Conservation (phyloP, 2,329 filamentous ascomycete genomes). For the Colletotrichum godetiae region DNA sequence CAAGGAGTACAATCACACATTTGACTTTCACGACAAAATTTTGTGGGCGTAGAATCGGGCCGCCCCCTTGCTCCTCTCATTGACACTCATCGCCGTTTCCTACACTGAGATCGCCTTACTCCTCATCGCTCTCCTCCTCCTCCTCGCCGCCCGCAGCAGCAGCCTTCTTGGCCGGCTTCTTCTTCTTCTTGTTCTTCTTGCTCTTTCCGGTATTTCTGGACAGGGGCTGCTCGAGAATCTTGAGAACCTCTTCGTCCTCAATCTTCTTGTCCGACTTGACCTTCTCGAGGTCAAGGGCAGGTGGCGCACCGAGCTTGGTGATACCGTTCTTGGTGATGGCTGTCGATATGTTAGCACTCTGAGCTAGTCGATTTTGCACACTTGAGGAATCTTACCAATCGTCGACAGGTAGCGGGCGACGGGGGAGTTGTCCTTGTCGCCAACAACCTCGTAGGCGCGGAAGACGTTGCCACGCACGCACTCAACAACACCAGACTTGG, state of each 20-base stretch:
- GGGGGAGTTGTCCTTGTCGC: conserved; percentile 88
- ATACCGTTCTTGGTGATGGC: conserved; percentile 98
- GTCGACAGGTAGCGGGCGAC: conserved; percentile 92
- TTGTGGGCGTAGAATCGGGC: conserved; percentile 29
- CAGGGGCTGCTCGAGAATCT: conserved; percentile 91
- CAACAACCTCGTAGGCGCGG: conserved; percentile 95
- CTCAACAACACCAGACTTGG: conserved; percentile 95
- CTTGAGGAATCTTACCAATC: conserved; percentile 76
- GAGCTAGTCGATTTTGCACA: not conserved
- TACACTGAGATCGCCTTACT: conserved; percentile 39
- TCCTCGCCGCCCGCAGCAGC: conserved; percentile 44
- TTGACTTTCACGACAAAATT: conserved; percentile 32
- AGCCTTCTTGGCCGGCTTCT: conserved; percentile 64
- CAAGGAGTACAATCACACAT: conserved; percentile 28
- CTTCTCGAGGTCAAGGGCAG: conserved; percentile 81
- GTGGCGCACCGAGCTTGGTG: conserved; percentile 83
- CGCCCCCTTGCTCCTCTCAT: conserved; percentile 27
- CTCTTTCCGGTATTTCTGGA: conserved; percentile 90
- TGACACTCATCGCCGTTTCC: conserved; percentile 25
- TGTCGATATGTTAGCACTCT: conserved; percentile 49
- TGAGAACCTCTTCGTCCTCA: conserved; percentile 91
- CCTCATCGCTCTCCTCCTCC: conserved; percentile 48
- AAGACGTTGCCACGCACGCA: conserved; percentile 94
- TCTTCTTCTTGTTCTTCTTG: conserved; percentile 89
- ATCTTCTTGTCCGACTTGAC: conserved; percentile 98